phyloP scores from a whole-genome alignment of 1,284 basidiomycete genomes.

The Cryptococcus wingfieldii region DNA sequence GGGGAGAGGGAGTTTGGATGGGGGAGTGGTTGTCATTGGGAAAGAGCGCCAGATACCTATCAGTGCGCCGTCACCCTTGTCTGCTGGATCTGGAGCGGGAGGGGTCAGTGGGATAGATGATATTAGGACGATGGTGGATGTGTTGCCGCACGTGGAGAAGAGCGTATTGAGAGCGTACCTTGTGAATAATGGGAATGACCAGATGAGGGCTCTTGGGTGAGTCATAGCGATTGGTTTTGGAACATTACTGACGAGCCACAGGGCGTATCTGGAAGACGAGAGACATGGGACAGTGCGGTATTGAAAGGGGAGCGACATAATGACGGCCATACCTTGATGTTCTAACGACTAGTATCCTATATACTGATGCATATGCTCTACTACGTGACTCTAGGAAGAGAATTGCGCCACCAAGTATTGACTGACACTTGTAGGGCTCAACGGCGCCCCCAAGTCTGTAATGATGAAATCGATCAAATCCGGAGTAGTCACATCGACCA shows the following conservation, averaged over 20 bases:
- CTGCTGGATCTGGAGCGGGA: conserved; percentile 13
- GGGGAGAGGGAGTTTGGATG: not conserved
- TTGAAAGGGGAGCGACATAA: not conserved
- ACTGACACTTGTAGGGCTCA: conserved; percentile 45
- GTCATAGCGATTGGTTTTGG: conserved; percentile 9
- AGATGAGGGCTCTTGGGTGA: conserved; percentile 69
- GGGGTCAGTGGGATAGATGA: conserved; percentile 7
- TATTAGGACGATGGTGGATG: conserved; percentile 64
- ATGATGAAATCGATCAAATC: conserved; percentile 50
- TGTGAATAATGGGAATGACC: conserved; percentile 59
- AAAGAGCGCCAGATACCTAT: no score
- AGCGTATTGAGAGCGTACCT: conserved; percentile 67
- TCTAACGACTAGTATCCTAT: no score
- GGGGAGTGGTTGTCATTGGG: not conserved
- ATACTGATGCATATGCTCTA: no score
- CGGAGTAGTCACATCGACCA: conserved; percentile 51
- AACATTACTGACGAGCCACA: conserved; percentile 7
- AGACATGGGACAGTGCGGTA: conserved; percentile 60
- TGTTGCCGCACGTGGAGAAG: conserved; percentile 72
- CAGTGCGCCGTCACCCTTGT: not conserved
- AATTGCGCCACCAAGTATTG: conserved; percentile 50
- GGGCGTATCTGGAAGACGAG: conserved; percentile 81
- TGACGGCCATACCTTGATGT: no score
- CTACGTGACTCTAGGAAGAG: conserved; percentile 18
- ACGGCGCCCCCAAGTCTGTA: conserved; percentile 46